Base-by-base conservation (phyloP, 495 filamentous ascomycete genomes). In the Hypoxylon trugodes region DNA sequence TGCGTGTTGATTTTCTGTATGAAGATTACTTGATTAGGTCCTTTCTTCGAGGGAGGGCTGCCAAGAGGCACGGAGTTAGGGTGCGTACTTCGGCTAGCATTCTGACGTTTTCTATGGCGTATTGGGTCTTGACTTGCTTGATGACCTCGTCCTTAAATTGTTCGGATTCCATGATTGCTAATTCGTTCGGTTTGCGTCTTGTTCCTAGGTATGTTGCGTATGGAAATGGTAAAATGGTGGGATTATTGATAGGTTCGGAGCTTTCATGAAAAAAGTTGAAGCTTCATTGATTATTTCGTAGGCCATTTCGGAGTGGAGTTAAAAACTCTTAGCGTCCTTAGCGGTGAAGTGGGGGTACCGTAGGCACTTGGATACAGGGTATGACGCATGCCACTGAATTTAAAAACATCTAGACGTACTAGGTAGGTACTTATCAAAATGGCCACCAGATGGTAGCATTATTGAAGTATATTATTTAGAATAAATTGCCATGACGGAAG, bases 1-100 rank as follows among this genome's bases (percentile, higher is more conserved):
- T 96, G 88, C 73, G 94, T 87, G 83, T 97, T 96, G 76, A 98
- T 83, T 89, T 92, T 96, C 95, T 98, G 65, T 30, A 35, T 5
- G 1, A 41, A n/a, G 19, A 19, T 43, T 33, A 58, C 2, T 16
- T 38, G 10, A 45, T 54, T 51, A 61, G 55, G 24, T 36, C 37
- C 21, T n/a, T 42, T 35, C 13, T 33, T 10, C 21, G 12, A 12
- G 26, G 12, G 21, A 42, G 9, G 16, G 13, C 28, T 4, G 19
- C 4, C 26, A 42, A 53, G 25, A 28, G 24, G 46, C 26, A 28
- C 13, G 16, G 40, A 24, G 28, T 22, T 33, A 48, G 9, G 41
- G 42, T 51, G 24, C 78, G 56, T 85, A 92, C 92, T 71, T 89
- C 82, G 74, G 96, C 88, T 61, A 96, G 78, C 51, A 81, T 77